Base-by-base conservation (phyloP, 2,329 filamentous ascomycete genomes). In the Fusarium fujikuroi region DNA sequence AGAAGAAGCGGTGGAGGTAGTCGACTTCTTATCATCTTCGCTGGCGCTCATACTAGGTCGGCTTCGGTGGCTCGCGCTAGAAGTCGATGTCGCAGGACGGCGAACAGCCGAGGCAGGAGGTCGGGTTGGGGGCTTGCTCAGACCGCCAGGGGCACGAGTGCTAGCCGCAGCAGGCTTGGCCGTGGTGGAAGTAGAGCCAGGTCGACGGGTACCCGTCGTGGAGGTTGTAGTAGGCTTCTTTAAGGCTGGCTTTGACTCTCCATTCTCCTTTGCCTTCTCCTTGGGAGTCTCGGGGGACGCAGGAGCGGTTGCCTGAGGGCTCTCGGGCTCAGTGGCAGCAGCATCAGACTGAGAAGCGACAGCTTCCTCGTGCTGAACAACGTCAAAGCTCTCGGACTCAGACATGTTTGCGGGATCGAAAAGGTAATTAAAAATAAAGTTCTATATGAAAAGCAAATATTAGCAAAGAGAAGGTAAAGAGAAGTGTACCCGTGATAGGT, bases 81-180 rank as follows among this genome's bases (percentile, higher is more conserved):
- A 80, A 40, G 83, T 80, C 14, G 83, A 76, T 21, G 81, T 80
- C 10, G 79, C 75, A 50, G 81, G 75, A 39, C 80, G 77, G 68
- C 80, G 76, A 70, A 80, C 75, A 72, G 75, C 76, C 59, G 81
- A 82, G 44, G 79, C 75, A n/a, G 85, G 81, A 46, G 86, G 83
- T 5, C 86, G 85, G 25, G 86, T 85, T 3, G 86, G 84, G 44
- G 85, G 85, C 78, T 88, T 87, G 80, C 76, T 84, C 62, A 87
- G 70, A 46, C 82, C 83, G 57, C 82, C 80, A 32, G 81, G 77
- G n/a, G 83, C 75, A 66, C 84, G 84, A 43, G 83, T 72, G 52
- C 75, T 77, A 15, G 81, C 54, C 21, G 83, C 72, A 28, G 81
- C 69, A 47, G 76, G 73, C 60, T 77, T 73, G 79, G 78, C 81